A percentile compares a stretch with the other conserved stretches of the same genome.
These are phyloP conservation scores for Pseudogymnoascus sp. DNA, from an alignment of 2,329 filamentous ascomycete genomes.

Conservation along the genomic window DNA sequence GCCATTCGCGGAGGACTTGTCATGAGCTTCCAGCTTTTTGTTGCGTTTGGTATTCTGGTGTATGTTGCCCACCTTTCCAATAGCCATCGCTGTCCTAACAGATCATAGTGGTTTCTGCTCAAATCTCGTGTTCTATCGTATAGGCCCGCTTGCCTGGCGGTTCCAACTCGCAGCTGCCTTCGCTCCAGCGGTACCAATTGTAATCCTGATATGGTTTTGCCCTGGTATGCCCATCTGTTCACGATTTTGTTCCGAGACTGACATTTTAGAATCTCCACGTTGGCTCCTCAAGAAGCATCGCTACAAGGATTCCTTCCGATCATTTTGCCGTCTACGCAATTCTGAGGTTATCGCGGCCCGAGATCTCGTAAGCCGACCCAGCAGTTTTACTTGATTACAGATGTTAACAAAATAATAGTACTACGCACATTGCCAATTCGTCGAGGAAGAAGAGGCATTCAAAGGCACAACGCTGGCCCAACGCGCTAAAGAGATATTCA, in stretches of 20 bases:
- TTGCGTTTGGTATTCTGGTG: constrained; percentile 52
- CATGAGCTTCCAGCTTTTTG: constrained; percentile 75
- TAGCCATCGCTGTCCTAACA: not conserved
- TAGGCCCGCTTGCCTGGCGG: constrained; percentile 49
- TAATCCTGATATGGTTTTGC: constrained; percentile 56
- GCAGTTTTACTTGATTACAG: not conserved
- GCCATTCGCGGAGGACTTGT: constrained; percentile 66
- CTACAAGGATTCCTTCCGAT: constrained; percentile 14
- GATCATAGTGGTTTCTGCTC: constrained; percentile 46
- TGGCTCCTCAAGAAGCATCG: constrained; percentile 13
- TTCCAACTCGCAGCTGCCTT: constrained; percentile 58
- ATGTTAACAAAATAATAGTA: not conserved
- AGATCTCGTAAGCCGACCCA: constrained; percentile 9
- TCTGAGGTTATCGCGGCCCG: constrained; percentile 14
- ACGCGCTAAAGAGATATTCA: constrained; percentile 61
- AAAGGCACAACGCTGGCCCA: constrained; percentile 49
- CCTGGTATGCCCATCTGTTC: constrained; percentile 32
- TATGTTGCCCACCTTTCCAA: not conserved
- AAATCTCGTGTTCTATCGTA: constrained; percentile 51
- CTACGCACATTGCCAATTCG: not conserved
- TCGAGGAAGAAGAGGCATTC: constrained; percentile 47
- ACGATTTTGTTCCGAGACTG: not conserved
- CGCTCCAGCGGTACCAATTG: constrained; percentile 49
- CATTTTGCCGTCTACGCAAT: constrained; percentile 14
- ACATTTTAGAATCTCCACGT: constrained; percentile 11